phyloP scores from a whole-genome alignment of 176 grass and related monocot species.

The Triticum monococcum region DNA sequence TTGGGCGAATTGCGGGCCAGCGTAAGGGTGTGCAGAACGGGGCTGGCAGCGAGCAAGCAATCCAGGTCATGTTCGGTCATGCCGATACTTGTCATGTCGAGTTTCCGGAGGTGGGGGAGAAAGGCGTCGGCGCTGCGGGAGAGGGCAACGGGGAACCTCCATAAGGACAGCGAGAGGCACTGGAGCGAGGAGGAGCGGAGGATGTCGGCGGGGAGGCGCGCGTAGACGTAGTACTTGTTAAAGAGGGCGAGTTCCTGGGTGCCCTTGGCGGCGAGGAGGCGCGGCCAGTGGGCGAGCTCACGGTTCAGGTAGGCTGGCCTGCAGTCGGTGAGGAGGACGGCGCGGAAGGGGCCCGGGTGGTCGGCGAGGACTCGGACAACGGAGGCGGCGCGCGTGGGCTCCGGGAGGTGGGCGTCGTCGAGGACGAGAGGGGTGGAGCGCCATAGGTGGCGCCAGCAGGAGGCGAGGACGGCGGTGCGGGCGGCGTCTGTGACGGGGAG shows the following conservation, averaged over 20 bases:
- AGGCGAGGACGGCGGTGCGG: slow-evolving; percentile 17
- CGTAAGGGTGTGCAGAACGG: not conserved
- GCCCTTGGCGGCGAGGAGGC: not conserved
- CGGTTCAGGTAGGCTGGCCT: not conserved
- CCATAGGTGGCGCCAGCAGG: slow-evolving; percentile 29
- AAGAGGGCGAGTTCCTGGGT: not conserved
- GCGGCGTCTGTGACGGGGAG: slow-evolving; percentile 25
- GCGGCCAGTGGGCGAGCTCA: not conserved
- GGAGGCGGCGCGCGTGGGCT: not conserved
- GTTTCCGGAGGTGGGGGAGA: slow-evolving; percentile 24
- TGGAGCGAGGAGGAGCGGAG: not conserved
- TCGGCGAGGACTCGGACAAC: not conserved
- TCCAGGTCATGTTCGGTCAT: not conserved
- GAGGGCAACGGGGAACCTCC: not conserved
- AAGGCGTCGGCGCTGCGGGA: not conserved
- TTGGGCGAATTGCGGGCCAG: not conserved
- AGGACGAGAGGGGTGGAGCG: slow-evolving; percentile 18
- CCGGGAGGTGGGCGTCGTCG: not conserved
- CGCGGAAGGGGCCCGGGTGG: not conserved
- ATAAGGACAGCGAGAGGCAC: not conserved
- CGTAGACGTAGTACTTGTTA: not conserved
- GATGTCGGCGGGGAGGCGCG: not conserved
- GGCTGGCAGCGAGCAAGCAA: not conserved
- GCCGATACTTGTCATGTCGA: not conserved
- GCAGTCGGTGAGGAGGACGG: not conserved